These are phyloP conservation scores for Vitellaria paradoxa DNA, from an alignment of 179 eudicot species.

Conservation along the genomic window DNA sequence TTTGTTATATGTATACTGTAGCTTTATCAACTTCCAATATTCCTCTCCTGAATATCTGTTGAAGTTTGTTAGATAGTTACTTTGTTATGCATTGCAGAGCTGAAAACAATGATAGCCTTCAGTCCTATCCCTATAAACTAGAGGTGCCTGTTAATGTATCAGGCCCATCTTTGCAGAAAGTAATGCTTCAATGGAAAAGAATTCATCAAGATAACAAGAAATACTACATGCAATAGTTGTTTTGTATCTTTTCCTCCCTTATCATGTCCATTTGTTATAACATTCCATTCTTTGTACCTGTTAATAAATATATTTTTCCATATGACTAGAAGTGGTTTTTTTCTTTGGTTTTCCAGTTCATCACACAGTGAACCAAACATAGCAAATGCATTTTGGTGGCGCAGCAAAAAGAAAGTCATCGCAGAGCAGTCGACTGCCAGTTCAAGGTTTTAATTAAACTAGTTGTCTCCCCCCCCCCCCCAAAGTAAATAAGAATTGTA, in stretches of 20 bases:
- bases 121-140: slow-evolving; percentile 33
- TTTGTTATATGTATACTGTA: background rate
- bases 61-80: background rate
- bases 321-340: background rate
- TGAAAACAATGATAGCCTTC: slow-evolving; percentile 49
- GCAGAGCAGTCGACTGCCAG: slow-evolving; percentile 82
- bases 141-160: slow-evolving; percentile 33
- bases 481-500: too few relatives aligned
- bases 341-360: slow-evolving; percentile 39
- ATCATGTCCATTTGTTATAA: background rate
- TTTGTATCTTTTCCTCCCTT: background rate
- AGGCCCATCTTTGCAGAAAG: slow-evolving; percentile 46
- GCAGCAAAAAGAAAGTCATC: slow-evolving; percentile 84
- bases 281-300: background rate
- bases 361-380: slow-evolving; percentile 86
- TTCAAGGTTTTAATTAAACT: slow-evolving; percentile 62
- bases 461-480: too few relatives aligned
- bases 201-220: too few relatives aligned
- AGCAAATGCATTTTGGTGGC: slow-evolving; percentile 78
- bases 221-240: background rate
- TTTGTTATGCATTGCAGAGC: slow-evolving; percentile 39
- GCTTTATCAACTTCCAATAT: background rate
- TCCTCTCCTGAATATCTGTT: background rate
- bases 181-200: slow-evolving; percentile 36
- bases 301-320: background rate